Percentiles rank a stretch among this genome's conserved stretches.
Conservation (phyloP, 1,139 yeast species). For the Candida sp. region DNA sequence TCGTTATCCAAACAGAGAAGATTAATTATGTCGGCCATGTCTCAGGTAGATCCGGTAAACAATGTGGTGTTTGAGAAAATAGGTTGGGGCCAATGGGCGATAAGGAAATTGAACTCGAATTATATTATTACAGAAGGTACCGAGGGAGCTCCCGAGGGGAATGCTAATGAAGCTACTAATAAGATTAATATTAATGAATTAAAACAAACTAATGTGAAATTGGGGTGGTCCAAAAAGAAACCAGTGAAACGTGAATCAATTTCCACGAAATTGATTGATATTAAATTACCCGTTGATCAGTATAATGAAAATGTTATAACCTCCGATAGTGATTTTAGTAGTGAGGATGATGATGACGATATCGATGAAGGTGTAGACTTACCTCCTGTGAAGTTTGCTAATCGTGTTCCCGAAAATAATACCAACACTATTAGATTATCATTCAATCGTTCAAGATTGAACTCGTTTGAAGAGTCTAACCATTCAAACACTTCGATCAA, state of each 20-base stretch:
- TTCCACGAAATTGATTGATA: constrained; percentile 21
- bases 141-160: constrained; percentile 10
- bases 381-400: constrained; percentile 38
- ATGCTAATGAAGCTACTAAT: constrained; percentile 7
- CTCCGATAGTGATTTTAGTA: constrained; percentile 33
- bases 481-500: constrained; percentile 29
- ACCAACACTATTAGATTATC: constrained; percentile 23
- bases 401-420: constrained; percentile 32
- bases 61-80: constrained; percentile 82
- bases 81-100: constrained; percentile 99
- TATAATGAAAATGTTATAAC: constrained; percentile 28
- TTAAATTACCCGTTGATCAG: constrained; percentile 28
- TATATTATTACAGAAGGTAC: constrained; percentile 47
- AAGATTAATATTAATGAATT: constrained; percentile 32
- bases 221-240: constrained; percentile 44
- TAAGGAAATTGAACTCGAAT: constrained; percentile 52
- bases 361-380: constrained; percentile 8
- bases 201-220: constrained; percentile 36
- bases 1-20: constrained; percentile 88
- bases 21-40: constrained; percentile 85
- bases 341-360: constrained; percentile 10
- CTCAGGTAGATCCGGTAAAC: constrained; percentile 54
- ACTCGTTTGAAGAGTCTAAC: constrained; percentile 42
- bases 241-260: constrained; percentile 51
- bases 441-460: constrained; percentile 40